Evolutionary conservation across 2,329 filamentous ascomycete genomes (phyloP), one percentile per base, ranked within the genome.

Genomic region (Fonsecaea multimorphosa): DNA sequence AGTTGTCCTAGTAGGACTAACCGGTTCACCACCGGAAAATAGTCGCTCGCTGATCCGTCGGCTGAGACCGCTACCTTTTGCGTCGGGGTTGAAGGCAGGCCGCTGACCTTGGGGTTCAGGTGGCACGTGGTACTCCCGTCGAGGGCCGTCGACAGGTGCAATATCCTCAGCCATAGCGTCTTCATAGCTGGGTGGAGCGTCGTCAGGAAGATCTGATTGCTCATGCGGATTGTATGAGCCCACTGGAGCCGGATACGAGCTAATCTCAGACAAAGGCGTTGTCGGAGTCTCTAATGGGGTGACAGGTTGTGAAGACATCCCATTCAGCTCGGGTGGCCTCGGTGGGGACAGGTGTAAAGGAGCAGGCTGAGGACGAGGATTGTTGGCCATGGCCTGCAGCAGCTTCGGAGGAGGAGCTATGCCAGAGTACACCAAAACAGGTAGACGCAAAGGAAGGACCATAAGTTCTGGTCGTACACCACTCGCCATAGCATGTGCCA

Each of bases 171-270:
- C 93, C 79, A 97, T 89, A 12, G 92, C 93, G 78, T 97, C 93
- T 78, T 97, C 93, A 74, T 98, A 98, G 73, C 92, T 97, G 7
- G 93, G 93, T 19, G 94, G 93, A n/a, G 92, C 91, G 63, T 95
- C 92, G 34, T 92, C 89, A 69, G 69, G 67, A 31, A 69, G 49
- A 32, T 68, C 63, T 9, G 46, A 40, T 12, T 56, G 57, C 16
- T 65, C 46, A 19, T 63, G 46, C 12, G 46, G 34, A 27, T 54
- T 52, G 54, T 58, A 59, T 11, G 63, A 49, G 34, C 59, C 68
- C 8, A 61, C 34, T 32, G 60, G 56, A 7, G 64, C 66, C 11
- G 70, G 66, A 52, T 53, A 61, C 14, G 66, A 58, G 52, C 53
- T 60, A 2, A 63, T 62, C 9, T 65, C 55, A 3, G 54, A 63